These are phyloP conservation scores for Pichia occidentalis DNA, from an alignment of 805 yeast genomes.

Conservation along the genomic window DNA sequence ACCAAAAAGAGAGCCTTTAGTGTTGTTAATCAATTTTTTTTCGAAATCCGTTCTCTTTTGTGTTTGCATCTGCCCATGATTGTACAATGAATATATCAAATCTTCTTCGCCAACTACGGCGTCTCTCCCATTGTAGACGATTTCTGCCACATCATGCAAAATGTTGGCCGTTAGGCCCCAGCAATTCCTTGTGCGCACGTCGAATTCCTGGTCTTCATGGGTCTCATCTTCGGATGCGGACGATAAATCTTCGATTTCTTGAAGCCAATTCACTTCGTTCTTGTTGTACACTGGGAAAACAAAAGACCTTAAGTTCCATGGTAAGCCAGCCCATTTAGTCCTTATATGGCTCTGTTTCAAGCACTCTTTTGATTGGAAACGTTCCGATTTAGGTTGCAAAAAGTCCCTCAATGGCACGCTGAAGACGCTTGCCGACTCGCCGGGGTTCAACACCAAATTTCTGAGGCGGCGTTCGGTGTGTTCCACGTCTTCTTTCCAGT, in stretches of 20 bases:
- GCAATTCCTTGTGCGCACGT: constrained; percentile 51
- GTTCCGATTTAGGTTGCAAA: constrained; percentile 29
- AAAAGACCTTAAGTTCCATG: constrained; percentile 58
- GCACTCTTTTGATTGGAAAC: constrained; percentile 28
- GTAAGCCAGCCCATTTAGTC: constrained; percentile 65
- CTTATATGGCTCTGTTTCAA: constrained; percentile 29
- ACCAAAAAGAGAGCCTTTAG: constrained; percentile 36
- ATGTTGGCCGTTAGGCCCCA: constrained; percentile 85
- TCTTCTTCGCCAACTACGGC: constrained; percentile 56
- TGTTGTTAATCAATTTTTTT: constrained; percentile 40
- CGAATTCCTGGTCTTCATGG: constrained; percentile 33
- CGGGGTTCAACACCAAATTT: constrained; percentile 55
- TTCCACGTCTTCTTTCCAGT: constrained; percentile 31
- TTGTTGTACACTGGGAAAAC: constrained; percentile 50
- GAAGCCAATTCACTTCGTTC: constrained; percentile 58
- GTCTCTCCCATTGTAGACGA: constrained; percentile 38
- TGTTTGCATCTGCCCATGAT: constrained; percentile 46
- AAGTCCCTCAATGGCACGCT: constrained; percentile 66
- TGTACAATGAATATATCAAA: constrained; percentile 45
- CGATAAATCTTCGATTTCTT: constrained; percentile 52
- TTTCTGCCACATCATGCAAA: constrained; percentile 59
- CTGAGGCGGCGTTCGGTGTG: constrained; percentile 21
- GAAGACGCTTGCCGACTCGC: constrained; percentile 66
- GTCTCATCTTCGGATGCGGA: constrained; percentile 45
- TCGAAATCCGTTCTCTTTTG: constrained; percentile 49